Conservation (phyloP, 306 rosid species). For the Trifolium fragiferum region DNA sequence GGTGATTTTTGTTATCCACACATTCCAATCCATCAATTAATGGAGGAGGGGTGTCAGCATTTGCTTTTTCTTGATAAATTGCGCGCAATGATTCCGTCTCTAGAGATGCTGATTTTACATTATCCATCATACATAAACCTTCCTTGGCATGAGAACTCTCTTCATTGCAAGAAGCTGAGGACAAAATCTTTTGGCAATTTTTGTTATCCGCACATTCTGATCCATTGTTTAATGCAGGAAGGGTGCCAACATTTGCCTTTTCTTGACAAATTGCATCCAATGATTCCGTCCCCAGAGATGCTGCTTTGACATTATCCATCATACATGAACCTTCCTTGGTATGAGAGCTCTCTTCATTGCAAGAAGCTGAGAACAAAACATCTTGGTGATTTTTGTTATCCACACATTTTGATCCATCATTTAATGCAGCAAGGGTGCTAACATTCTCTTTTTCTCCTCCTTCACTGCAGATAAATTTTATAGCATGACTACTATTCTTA, state of each 20-base stretch:
- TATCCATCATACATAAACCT: not conserved
- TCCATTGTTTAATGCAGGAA: not conserved
- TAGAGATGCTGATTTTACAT: not conserved
- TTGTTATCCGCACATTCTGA: not conserved
- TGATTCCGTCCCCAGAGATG: not conserved
- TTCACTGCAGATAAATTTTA: slow-evolving; percentile 16
- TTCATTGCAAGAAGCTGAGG: not conserved
- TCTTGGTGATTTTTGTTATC: slow-evolving; percentile 8
- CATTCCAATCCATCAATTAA: not conserved
- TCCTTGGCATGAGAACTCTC: not conserved
- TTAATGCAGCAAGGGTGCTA: not conserved
- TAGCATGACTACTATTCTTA: slow-evolving; percentile 32
- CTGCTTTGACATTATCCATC: not conserved
- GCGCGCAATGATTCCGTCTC: not conserved
- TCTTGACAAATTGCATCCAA: not conserved
- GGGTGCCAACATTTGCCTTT: not conserved
- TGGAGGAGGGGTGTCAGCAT: not conserved
- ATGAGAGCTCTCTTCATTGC: not conserved
- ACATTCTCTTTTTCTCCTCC: slow-evolving; percentile 20
- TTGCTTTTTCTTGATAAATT: not conserved
- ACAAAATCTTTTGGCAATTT: not conserved
- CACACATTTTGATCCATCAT: not conserved
- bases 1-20: not conserved
- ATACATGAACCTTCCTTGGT: not conserved
- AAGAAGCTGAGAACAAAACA: not conserved